Base-by-base conservation (phyloP, 2,329 filamentous ascomycete genomes). In the Aspergillus novoparasiticus region DNA sequence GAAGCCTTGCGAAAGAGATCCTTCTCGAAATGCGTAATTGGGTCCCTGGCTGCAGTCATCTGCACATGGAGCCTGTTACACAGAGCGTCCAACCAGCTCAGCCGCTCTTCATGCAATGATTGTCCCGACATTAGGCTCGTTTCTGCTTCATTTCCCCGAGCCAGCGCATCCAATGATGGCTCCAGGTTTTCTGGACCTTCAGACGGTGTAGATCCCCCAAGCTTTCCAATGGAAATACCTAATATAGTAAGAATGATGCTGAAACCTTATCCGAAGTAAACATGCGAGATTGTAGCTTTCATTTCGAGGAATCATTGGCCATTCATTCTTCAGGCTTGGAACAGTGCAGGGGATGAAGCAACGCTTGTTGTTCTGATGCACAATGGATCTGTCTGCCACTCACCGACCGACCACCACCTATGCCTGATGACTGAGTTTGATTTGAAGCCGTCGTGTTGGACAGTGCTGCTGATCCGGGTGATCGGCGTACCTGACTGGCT, bases 41-140 rank as follows among this genome's bases (percentile, higher is more conserved):
- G 64, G 43, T 53, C 51, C 64, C 60, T 65, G 48, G 51, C 36
- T 58, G 36, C 43, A 62, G 66, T 69, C 66, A 69, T 66, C 66
- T 66, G 67, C 64, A 65, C 67, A 58, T 43, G 58, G 50, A 32
- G 59, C 30, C 62, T 43, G 62, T 48, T 57, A n/a, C 61, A 60
- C 50, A 51, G 41, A 36, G 32, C 21, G 51, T 56, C 65, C 66
- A 68, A 66, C 61, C 61, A 64, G 60, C 51, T 41, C 59, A 45
- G 45, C 59, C 61, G 53, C 60, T 61, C 59, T 50, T 60, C 64
- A 69, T 69, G 67, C 65, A 68, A 63, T 66, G 66, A 68, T 69
- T 69, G 62, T 65, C 66, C 63, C 62, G 58, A 61, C 66, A 67
- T 68, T 62, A 64, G 62, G 60, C 59, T 66, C 60, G 50, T 55